Evolutionary conservation across 176 grass and related monocot species (phyloP), one percentile per base, ranked within the genome.

Genomic region (Avena insularis): DNA sequence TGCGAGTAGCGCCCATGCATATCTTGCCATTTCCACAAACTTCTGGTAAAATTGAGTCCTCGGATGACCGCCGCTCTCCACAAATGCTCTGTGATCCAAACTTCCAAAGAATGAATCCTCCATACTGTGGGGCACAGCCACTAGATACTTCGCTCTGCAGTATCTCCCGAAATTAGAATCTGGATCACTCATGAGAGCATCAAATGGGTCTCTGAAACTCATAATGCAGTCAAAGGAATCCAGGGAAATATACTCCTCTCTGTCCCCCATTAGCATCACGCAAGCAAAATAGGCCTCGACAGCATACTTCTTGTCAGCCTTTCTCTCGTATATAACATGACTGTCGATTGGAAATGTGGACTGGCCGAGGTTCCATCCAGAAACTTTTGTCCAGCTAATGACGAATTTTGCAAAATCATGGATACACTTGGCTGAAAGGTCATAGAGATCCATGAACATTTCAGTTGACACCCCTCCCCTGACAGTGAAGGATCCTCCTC

Each of bases 71-170:
- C 92, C 93, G 8, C 45, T 79, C 82, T 86, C 27, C 10, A 98
- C 75, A 77, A 98, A 94, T 53, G 73, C 82, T 74, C 96, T 92
- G 23, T 98, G 90, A 45, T 98, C 90, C 64, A 83, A 86, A 81
- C 90, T 98, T 13, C 96, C 93, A 29, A 98, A 92, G 43, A 98
- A 92, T 20, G 90, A 95, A 63, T 73, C 45, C 71, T 98, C 96
- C 93, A 98, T 94, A 81, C 71, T 87, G 0, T 75, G 49, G 7
- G 92, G 86, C 13, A 98, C 87, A 69, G 79, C 86, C 3, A 77
- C 45, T 5, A 92, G 72, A 64, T 94, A 98, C 83, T 91, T 98
- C 35, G 80, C 72, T 64, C 86, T 64, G 76, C 96, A 98, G 87
- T 94, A 98, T 79, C 78, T 91, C 25, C 96, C 91, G n/a, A 98